phyloP scores from a whole-genome alignment of 202 grass and related monocot species.

The Brachypodium distachyon region DNA sequence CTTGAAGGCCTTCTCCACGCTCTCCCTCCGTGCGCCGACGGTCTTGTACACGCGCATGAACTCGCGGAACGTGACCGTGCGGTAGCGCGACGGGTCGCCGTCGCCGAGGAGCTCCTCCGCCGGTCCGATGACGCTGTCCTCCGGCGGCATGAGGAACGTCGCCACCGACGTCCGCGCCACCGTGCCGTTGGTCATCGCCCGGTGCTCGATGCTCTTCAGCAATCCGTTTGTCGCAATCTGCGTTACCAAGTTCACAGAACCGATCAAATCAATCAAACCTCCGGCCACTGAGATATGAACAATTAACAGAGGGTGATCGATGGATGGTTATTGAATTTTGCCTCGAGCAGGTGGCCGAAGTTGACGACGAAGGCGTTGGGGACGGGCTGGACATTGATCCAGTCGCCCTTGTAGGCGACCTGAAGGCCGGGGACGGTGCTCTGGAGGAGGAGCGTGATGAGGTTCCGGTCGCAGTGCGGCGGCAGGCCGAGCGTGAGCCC shows the following conservation, averaged over 20 bases:
- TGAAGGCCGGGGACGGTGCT: conserved; percentile 43
- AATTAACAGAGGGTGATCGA: neutral
- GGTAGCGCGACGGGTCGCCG: conserved; percentile 29
- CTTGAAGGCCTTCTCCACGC: conserved; percentile 53
- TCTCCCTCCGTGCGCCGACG: conserved; percentile 37
- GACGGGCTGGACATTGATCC: conserved; percentile 35
- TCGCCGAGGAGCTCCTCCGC: conserved; percentile 28
- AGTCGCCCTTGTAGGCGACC: conserved; percentile 33
- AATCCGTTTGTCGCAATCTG: conserved; percentile 56
- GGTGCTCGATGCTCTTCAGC: conserved; percentile 67
- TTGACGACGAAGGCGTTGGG: conserved; percentile 52
- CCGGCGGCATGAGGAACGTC: conserved; percentile 45
- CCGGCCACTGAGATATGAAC: neutral
- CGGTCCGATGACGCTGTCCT: conserved; percentile 39
- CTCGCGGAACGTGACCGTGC: conserved; percentile 53
- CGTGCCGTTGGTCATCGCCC: conserved; percentile 33
- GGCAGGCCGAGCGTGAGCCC: conserved; percentile 47
- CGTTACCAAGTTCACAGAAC: neutral
- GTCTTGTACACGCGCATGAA: conserved; percentile 46
- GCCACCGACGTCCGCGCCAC: conserved; percentile 38
- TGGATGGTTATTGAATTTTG: neutral
- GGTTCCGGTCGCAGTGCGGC: conserved; percentile 60
- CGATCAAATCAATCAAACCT: neutral
- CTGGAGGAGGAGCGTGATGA: conserved; percentile 54
- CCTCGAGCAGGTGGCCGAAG: conserved; percentile 66